Percentiles rank a stretch among this genome's conserved stretches.
These are phyloP conservation scores for Naumovozyma castellii DNA, from an alignment of 805 yeast species.

Conservation along the genomic window DNA sequence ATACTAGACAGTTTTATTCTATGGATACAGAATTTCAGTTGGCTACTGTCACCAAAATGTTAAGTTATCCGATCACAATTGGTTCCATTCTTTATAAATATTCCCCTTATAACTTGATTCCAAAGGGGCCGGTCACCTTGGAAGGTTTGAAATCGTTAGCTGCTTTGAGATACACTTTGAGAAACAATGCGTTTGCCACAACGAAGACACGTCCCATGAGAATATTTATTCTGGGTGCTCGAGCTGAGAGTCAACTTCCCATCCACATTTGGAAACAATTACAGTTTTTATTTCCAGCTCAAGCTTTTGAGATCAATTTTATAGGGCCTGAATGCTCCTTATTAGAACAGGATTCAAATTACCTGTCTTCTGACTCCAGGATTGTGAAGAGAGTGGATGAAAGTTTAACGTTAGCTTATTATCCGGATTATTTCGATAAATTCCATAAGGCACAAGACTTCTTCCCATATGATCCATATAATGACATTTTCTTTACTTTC, in stretches of 20 bases:
- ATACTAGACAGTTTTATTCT: conserved; percentile 85
- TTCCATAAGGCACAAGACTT: conserved; percentile 88
- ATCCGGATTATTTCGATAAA: conserved; percentile 87
- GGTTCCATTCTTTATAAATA: conserved; percentile 74
- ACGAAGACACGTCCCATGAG: conserved; percentile 81
- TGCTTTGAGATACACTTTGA: conserved; percentile 83
- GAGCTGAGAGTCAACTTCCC: conserved; percentile 90
- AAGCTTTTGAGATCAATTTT: conserved; percentile 78
- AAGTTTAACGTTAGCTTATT: conserved; percentile 68
- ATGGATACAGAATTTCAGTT: conserved; percentile 96
- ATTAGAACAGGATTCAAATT: conserved; percentile 58
- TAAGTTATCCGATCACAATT: conserved; percentile 87
- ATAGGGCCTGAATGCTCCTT: conserved; percentile 88
- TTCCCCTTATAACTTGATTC: conserved; percentile 74
- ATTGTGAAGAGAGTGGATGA: conserved; percentile 65
- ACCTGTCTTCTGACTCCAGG: conserved; percentile 49
- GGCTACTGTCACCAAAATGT: conserved; percentile 90
- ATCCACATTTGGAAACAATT: conserved; percentile 94
- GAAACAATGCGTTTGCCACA: conserved; percentile 31
- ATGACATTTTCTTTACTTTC: conserved; percentile 86
- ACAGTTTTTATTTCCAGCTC: conserved; percentile 73
- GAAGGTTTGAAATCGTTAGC: conserved; percentile 93
- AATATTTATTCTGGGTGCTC: conserved; percentile 81
- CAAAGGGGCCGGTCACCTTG: conserved; percentile 78
- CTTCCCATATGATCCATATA: conserved; percentile 96